These are phyloP conservation scores for Pestalotiopsis sp. DNA, from an alignment of 2,329 filamentous ascomycete genomes.

Conservation along the genomic window DNA sequence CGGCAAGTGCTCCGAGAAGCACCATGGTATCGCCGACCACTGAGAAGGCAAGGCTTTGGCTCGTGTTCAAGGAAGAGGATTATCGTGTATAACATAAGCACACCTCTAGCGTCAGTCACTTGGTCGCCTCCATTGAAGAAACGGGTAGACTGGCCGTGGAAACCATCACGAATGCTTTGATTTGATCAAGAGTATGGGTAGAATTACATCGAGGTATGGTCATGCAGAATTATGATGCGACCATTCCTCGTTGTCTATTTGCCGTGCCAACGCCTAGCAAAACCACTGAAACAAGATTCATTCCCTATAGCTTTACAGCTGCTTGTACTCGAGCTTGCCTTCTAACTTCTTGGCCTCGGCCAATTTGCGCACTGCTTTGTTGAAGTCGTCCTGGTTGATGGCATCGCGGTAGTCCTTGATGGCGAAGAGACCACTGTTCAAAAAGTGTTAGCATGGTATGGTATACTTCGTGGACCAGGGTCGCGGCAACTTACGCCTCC, in stretches of 20 bases:
- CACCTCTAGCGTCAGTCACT: neutral
- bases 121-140: neutral
- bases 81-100: neutral
- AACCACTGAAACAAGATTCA: neutral
- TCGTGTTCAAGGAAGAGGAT: neutral
- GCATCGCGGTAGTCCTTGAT: constrained; percentile 98
- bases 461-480: constrained; percentile 1
- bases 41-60: neutral
- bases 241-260: constrained; percentile 7
- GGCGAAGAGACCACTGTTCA: constrained; percentile 80
- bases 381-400: constrained; percentile 98
- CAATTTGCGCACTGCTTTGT: constrained; percentile 97
- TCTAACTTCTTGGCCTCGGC: constrained; percentile 98
- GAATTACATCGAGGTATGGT: constrained; percentile 14
- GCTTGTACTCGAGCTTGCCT: constrained; percentile 97
- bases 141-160: neutral
- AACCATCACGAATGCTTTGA: neutral
- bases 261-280: constrained; percentile 2
- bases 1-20: neutral
- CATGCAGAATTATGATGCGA: neutral
- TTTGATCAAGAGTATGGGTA: constrained; percentile 8
- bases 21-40: neutral
- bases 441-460: constrained; percentile 10
- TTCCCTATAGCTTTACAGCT: constrained; percentile 61
- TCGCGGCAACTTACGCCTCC: constrained; percentile 75